A percentile compares a stretch with the other conserved stretches of the same genome.
Conservation (phyloP, 192 early-diverging fungal genomes). For the Chytriomyces sp. region DNA sequence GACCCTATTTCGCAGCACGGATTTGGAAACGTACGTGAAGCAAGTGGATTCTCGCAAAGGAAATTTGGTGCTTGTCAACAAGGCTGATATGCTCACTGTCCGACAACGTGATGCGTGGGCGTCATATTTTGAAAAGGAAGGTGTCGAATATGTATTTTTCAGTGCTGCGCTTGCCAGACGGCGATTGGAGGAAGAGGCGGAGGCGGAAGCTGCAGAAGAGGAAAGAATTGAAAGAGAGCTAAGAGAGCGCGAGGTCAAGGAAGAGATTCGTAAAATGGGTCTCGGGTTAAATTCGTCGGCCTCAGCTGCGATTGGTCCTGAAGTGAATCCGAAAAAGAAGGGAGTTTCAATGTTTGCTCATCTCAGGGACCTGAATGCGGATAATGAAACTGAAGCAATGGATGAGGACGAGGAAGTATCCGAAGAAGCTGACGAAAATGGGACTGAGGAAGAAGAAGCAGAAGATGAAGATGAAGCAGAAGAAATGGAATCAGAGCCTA, state of each 20-base stretch:
- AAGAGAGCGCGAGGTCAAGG: slow-evolving; percentile 57
- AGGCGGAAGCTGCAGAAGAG: slow-evolving; percentile 38
- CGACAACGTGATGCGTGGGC: slow-evolving; percentile 89
- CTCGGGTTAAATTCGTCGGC: slow-evolving; percentile 12
- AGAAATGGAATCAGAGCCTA: slow-evolving; percentile 54
- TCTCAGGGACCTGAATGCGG: slow-evolving; percentile 26
- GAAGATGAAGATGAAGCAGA: slow-evolving; percentile 50
- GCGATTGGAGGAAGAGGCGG: slow-evolving; percentile 73
- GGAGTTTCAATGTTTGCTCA: slow-evolving; percentile 19
- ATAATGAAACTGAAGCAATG: background rate
- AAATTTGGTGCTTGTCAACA: slow-evolving; percentile 94
- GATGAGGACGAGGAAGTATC: slow-evolving; percentile 35
- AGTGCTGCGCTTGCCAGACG: slow-evolving; percentile 86
- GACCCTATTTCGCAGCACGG: slow-evolving; percentile 84
- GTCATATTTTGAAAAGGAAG: slow-evolving; percentile 81
- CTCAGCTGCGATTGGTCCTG: background rate
- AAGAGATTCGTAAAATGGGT: slow-evolving; percentile 38
- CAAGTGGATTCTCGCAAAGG: slow-evolving; percentile 87
- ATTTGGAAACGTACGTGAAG: slow-evolving; percentile 88
- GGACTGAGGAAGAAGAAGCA: slow-evolving; percentile 31
- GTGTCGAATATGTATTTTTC: slow-evolving; percentile 91
- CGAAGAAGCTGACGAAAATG: slow-evolving; percentile 27
- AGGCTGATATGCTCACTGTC: slow-evolving; percentile 94
- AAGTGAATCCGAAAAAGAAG: background rate
- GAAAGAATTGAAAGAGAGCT: slow-evolving; percentile 23